Evolutionary conservation across 257 asterid genomes (phyloP).

Genomic region (Euphrasia confusa): DNA sequence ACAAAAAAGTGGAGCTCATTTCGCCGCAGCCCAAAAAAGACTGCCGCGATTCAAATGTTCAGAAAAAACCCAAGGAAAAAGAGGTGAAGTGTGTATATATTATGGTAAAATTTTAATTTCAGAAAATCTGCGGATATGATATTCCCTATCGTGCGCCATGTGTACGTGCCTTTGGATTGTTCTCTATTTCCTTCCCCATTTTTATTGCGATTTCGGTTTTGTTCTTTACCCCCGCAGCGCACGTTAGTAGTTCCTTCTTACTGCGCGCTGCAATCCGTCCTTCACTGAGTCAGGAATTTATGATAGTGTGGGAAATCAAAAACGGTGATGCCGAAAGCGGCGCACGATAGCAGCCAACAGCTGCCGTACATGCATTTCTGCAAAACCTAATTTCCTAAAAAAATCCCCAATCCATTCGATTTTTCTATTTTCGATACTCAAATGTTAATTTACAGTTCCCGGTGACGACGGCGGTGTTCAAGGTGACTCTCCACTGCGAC

Average conservation of each 20-base stretch:
- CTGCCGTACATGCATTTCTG: constrained; percentile 4
- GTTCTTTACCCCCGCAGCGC: no score
- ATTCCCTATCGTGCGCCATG: constrained; percentile 14
- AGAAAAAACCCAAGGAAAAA: constrained; percentile 41
- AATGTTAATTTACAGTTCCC: constrained; percentile 35
- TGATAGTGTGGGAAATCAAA: neutral
- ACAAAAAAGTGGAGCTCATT: constrained; percentile 50
- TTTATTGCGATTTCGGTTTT: no score
- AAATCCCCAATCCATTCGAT: neutral
- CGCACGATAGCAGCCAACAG: constrained; percentile 29
- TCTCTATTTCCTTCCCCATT: no score
- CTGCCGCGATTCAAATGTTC: constrained; percentile 35
- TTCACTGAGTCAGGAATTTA: neutral
- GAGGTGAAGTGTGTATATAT: constrained; percentile 25
- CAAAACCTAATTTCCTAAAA: no score
- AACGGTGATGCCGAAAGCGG: constrained; percentile 31
- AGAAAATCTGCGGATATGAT: neutral
- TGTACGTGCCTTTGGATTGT: no score
- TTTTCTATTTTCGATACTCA: no score
- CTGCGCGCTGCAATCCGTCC: neutral
- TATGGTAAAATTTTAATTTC: no score
- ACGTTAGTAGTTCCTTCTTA: no score
- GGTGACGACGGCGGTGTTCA: constrained; percentile 58
- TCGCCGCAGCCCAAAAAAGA: constrained; percentile 56
- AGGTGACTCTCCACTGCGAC: constrained; percentile 64